Base-by-base conservation (phyloP, 2,329 filamentous ascomycete species). In the Colletotrichum sp. region DNA sequence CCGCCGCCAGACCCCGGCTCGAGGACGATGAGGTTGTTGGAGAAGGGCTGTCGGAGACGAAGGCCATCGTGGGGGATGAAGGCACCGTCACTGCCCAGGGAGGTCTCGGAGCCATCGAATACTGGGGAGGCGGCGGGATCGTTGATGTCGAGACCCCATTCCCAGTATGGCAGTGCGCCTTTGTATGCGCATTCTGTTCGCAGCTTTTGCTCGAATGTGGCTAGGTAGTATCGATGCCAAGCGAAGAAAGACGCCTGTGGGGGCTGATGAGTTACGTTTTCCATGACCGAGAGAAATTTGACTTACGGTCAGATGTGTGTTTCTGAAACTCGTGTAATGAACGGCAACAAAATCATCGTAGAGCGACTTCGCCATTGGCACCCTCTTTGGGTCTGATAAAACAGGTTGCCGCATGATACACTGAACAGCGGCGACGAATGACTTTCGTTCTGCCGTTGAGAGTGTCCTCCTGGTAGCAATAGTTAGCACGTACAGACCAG, bases 1-100 rank as follows among this genome's bases (percentile, higher is more conserved):
- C 90, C 90, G 52, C 90, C 90, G 16, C 90, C 90, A 1, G 83
- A 82, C 13, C 88, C 89, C 1, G 86, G 83, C 0, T 86, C 85
- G 18, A 87, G 60, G 68, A 82, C 79, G 78, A 84, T 79, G 5
- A 75, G 36, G 36, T 66, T 76, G 10, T 74, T 75, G 3, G 66
- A 55, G 43, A 76, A 76, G 15, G 71, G 55, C n/a, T 75, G 74
- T 16, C 71, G 72, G 6, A 79, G 73, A 24, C 73, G 58, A 77
- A 78, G 61, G 30, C 71, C 79, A 16, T 81, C 77, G 36, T 80
- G 79, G 26, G 80, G 66, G 61, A 84, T 79, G 67, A 80, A 80
- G 15, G 72, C 83, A 13, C 86, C 85, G 38, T 87, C 83, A 34
- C 85, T 84, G n/a, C 83, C 83, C 72, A 87, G 80, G 8, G 82